Conservation (phyloP, 2,329 filamentous ascomycete species). For the Fulvia fulva region DNA sequence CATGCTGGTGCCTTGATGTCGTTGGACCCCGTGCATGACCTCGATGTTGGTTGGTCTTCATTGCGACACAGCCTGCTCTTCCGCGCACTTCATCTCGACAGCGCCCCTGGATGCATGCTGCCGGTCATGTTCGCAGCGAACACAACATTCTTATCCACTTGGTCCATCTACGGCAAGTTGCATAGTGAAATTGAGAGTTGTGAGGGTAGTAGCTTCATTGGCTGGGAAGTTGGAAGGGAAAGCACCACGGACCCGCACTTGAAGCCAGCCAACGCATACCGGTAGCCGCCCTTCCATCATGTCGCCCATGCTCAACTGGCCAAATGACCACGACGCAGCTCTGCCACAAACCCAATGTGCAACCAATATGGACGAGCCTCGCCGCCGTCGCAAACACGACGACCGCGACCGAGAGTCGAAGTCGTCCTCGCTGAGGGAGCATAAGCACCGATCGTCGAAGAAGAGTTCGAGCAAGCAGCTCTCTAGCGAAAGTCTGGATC, state of each 20-base stretch:
- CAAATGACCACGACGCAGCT: constrained; percentile 16
- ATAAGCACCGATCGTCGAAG: constrained; percentile 27
- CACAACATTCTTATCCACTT: not conserved
- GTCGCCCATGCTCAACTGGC: constrained; percentile 15
- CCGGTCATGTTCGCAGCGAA: not conserved
- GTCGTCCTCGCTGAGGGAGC: constrained; percentile 22
- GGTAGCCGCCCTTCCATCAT: not conserved
- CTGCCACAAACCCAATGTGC: constrained; percentile 13
- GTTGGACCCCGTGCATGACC: not conserved
- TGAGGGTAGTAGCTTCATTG: not conserved
- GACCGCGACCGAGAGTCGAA: constrained; percentile 30
- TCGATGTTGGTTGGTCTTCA: not conserved
- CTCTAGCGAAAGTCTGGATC: constrained; percentile 27
- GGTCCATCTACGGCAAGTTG: not conserved
- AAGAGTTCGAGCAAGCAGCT: constrained; percentile 29
- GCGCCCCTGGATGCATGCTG: not conserved
- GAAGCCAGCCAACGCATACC: not conserved
- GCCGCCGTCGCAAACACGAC: constrained; percentile 28
- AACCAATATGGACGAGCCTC: constrained; percentile 16
- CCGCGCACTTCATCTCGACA: not conserved
- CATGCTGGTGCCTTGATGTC: not conserved
- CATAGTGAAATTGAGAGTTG: not conserved
- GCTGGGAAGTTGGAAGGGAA: too few species aligned
- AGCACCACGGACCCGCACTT: too few species aligned
- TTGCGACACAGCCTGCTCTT: not conserved